Evolutionary conservation across 495 filamentous ascomycete species (phyloP).

Genomic region (Tirmania nivea): DNA sequence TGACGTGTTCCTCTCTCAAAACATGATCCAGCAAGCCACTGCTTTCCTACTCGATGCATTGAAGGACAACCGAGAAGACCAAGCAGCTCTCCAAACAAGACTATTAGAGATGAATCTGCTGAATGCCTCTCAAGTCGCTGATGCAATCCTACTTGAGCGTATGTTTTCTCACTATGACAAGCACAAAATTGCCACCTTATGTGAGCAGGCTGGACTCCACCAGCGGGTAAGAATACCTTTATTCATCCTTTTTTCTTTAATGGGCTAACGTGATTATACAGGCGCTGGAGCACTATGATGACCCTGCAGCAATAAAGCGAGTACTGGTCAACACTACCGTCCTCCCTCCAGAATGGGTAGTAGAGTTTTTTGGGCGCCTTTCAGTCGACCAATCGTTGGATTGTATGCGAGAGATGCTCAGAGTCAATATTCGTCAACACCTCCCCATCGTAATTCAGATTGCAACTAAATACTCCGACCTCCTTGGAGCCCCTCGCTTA

Average conservation of each 20-base stretch:
- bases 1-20: conserved; percentile 91
- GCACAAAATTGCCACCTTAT: conserved; percentile 62
- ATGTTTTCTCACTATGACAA: conserved; percentile 96
- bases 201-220: conserved; percentile 69
- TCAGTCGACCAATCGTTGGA: conserved; percentile 89
- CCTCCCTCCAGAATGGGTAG: conserved; percentile 70
- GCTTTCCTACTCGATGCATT: conserved; percentile 90
- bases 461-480: conserved; percentile 92
- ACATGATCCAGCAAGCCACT: conserved; percentile 92
- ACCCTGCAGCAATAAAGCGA: conserved; percentile 73
- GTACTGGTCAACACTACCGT: conserved; percentile 56
- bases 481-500: conserved; percentile 68
- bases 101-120: conserved; percentile 94
- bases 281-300: conserved; percentile 85
- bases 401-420: conserved; percentile 88
- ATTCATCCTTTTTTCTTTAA: conserved; percentile 5
- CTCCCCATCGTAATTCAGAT: conserved; percentile 83
- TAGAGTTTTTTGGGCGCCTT: conserved; percentile 76
- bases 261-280: conserved; percentile 9
- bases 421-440: conserved; percentile 88
- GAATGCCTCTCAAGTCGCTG: conserved; percentile 90
- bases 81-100: conserved; percentile 78
- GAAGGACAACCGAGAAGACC: conserved; percentile 82
- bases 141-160: conserved; percentile 89
- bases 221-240: conserved; percentile 31